Base-by-base conservation (phyloP, 177 flowering plant species). In the Vitis hybrid region DNA sequence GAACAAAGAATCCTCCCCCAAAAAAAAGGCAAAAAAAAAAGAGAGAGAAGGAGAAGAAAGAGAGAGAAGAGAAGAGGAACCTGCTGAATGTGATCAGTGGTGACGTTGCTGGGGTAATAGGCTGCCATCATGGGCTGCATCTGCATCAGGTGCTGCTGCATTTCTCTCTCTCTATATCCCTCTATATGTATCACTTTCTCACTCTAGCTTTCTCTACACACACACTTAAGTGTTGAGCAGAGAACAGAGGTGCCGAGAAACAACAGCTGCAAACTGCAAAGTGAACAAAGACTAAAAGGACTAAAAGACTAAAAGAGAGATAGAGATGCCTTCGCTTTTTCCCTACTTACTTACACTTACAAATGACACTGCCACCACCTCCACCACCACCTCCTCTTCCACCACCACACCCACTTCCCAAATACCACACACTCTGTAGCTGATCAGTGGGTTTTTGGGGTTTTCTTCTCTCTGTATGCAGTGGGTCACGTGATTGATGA, bases 81-180 rank as follows among this genome's bases (percentile, higher is more conserved):
- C 97, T 90, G 97, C 80, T 93, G 98, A 81, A 93, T 93, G 76
- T 88, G 93, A 84, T 93, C 98, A 78, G 98, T 90, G n/a, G 97
- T 93, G 86, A 93, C 87, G 86, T 83, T 91, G 88, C 74, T 88
- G 76, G 91, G 86, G 68, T 87, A 86, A 74, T 88, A 93, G 66
- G 91, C 82, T 77, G 95, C 87, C 98, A 93, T 91, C 90, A 88
- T 87, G 92, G 93, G 98, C 84, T 90, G 94, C 94, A 88, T 89
- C 90, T 91, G 97, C 93, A 88, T 86, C 91, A 89, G 92, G 88
- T 92, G 92, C 89, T 92, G 97, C 85, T 90, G 92, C 90, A 87
- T 87, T 74, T 74, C 75, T 72, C 66, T 58, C 70, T 57, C 61
- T 52, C 61, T 57, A 27, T 17, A 24, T 24, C 27, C 41, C 66